Percentiles rank a stretch among this genome's conserved stretches.
Conservation (phyloP, 257 asterid genomes). For the Nicotiana benthamiana region DNA sequence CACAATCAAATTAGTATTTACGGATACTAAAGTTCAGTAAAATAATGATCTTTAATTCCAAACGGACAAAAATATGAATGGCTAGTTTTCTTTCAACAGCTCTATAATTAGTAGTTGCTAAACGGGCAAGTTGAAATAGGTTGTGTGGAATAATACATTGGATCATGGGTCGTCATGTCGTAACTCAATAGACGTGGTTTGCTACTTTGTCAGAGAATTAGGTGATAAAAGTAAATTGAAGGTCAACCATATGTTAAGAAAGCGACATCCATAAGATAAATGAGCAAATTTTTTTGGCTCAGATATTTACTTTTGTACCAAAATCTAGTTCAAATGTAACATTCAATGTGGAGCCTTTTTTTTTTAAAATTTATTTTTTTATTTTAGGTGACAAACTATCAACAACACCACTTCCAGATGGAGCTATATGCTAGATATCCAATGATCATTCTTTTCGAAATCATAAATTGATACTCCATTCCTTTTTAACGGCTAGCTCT, state of each 20-base stretch:
- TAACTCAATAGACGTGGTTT: neutral
- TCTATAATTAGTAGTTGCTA: neutral
- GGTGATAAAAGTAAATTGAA: neutral
- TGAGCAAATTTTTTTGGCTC: neutral
- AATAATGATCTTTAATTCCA: neutral
- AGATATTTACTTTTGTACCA: conserved; percentile 1
- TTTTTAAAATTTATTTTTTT: no score
- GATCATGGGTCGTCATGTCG: neutral
- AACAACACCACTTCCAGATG: neutral
- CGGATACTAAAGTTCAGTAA: neutral
- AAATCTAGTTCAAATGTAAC: neutral
- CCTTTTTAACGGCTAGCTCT: neutral
- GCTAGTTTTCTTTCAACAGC: no score
- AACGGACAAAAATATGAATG: neutral
- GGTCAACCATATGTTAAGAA: neutral
- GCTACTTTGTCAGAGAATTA: neutral
- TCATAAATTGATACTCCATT: neutral
- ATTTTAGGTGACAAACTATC: neutral
- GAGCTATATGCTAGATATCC: neutral
- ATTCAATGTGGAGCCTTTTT: neutral
- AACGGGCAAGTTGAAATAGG: neutral
- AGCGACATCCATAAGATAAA: no score
- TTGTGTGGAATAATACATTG: neutral
- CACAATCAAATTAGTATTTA: neutral
- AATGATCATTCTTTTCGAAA: no score